Base-by-base conservation (phyloP, 2,329 filamentous ascomycete genomes). In the Colletotrichum euphorbiae region DNA sequence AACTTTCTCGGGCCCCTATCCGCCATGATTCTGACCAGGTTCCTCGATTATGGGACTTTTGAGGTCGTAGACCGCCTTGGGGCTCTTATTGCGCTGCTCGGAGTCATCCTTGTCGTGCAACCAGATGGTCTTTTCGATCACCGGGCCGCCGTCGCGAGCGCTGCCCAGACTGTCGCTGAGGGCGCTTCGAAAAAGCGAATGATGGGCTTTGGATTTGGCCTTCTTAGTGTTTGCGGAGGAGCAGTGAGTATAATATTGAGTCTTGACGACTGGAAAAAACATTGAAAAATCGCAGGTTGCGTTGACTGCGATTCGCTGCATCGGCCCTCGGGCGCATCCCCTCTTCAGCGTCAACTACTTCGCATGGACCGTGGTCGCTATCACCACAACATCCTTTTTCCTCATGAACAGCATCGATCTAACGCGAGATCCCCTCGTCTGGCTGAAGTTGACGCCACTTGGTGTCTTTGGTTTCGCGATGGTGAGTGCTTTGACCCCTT, bases 401-500 rank as follows among this genome's bases (percentile, higher is more conserved):
- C 51, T 67, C 11, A 56, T 63, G 51, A 42, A 45, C 9, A 63
- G 45, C 19, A 17, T 67, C 1, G 48, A 63, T 17, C 24, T 67
- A 15, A 63, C 58, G 13, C 42, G 19, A n/a, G 56, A 40, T 3
- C 13, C 21, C 54, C 12, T 67, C 17, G 42, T 46, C 21, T 67
- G 58, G 64, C 11, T 67, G 17, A 63, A 67, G 13, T 28, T 67
- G 36, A 50, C 46, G 31, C 59, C 64, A 15, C 36, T 67, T 40
- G 64, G 64, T 6, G 21, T 57, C 13, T 63, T 67, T 38, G 64
- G 64, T 13, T 67, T 67, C 38, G 50, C 21, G 6, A 67, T 67
- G 64, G 64, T 57, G 19, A 52, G 64, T 57, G 19, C 24, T 33
- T 33, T 40, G 19, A 38, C 45, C 38, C 4, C n/a, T 24, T 7